Percentiles rank a stretch among this genome's conserved stretches.
phyloP scores from a whole-genome alignment of 345 rosid species.

The Eutrema yunnanense region DNA sequence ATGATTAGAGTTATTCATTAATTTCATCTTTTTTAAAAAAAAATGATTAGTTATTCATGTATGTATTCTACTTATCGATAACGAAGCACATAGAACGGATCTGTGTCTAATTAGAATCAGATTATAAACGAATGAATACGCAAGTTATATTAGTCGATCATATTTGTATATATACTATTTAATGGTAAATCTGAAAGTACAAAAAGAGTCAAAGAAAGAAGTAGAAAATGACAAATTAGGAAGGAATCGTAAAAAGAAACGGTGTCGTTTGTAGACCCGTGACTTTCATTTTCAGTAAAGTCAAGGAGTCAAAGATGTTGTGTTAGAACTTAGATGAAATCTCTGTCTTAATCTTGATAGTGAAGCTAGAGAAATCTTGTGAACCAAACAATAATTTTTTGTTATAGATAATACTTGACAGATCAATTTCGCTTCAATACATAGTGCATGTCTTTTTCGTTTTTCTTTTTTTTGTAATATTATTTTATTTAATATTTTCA shows the following conservation, averaged over 20 bases:
- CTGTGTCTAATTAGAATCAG: conserved; percentile 5
- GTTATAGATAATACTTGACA: neutral
- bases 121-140: neutral
- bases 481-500: neutral
- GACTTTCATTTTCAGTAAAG: conserved; percentile 10
- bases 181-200: neutral
- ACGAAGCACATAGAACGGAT: conserved; percentile 21
- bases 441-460: conserved; percentile 10
- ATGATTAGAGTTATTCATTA: neutral
- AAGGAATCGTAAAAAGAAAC: conserved; percentile 17
- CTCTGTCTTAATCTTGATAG: conserved; percentile 22
- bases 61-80: neutral
- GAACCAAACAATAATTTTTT: neutral
- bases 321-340: conserved; percentile 4
- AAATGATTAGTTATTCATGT: neutral
- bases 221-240: conserved; percentile 10
- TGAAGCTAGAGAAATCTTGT: conserved; percentile 6
- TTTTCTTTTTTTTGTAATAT: no score
- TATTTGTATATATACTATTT: neutral
- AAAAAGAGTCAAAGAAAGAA: conserved; percentile 8
- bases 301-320: conserved; percentile 18
- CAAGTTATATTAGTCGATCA: neutral
- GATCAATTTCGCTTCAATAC: conserved; percentile 8
- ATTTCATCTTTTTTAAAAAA: no score
- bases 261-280: conserved; percentile 26